Evolutionary conservation across 805 yeast genomes (phyloP).

Genomic region (Cyberlindnera euphorbiiphila): DNA sequence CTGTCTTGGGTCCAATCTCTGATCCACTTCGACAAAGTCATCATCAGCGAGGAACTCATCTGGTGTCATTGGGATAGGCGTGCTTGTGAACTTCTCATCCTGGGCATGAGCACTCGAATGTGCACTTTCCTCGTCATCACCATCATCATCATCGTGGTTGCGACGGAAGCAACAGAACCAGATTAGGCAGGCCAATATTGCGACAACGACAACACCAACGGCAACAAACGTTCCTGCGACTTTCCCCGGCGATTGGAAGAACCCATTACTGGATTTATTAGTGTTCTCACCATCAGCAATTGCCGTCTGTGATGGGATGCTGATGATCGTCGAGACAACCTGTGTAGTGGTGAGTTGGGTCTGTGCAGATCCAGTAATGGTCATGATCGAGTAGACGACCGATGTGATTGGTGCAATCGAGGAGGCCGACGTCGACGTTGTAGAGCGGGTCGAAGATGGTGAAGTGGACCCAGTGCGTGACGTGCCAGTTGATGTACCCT

Average conservation of each 20-base stretch:
- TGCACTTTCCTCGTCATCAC: conserved; percentile 15
- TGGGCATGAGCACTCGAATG: conserved; percentile 9
- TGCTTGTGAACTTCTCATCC: conserved; percentile 13
- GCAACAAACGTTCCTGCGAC: conserved; percentile 80
- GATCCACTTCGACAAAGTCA: conserved; percentile 45
- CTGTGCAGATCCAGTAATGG: conserved; percentile 33
- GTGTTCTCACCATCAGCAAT: conserved; percentile 12
- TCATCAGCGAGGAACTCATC: conserved; percentile 11
- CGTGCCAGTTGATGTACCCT: conserved; percentile 16
- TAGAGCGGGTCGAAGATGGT: conserved; percentile 26
- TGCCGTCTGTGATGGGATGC: conserved; percentile 22
- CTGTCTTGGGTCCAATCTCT: conserved; percentile 54
- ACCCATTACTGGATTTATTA: conserved; percentile 32
- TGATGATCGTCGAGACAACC: conserved; percentile 25
- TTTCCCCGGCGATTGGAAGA: conserved; percentile 63
- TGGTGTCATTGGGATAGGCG: conserved; percentile 4
- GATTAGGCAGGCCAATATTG: no score
- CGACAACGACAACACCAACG: conserved; percentile 66
- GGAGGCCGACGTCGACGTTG: conserved; percentile 12
- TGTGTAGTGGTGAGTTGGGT: conserved; percentile 26
- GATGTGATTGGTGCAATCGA: conserved; percentile 28
- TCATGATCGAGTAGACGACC: conserved; percentile 32
- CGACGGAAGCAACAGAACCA: conserved; percentile 38
- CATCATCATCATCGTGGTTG: conserved; percentile 17
- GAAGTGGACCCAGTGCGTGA: conserved; percentile 22